These are phyloP conservation scores for Colletotrichum sp. DNA, from an alignment of 2,329 filamentous ascomycete genomes.

Conservation along the genomic window DNA sequence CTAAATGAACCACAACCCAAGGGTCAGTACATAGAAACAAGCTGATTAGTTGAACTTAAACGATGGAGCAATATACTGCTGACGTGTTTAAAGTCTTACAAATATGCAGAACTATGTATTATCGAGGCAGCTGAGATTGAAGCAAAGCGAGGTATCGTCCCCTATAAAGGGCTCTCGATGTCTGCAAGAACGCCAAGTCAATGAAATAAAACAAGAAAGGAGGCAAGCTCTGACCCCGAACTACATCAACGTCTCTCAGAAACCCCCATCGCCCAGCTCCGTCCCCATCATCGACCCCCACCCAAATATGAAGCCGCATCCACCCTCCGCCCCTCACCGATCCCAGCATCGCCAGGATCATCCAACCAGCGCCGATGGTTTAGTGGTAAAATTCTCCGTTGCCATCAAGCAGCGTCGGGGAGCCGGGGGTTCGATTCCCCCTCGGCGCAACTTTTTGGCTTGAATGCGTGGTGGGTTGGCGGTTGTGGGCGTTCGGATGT, in stretches of 20 bases:
- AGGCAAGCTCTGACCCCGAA: no score
- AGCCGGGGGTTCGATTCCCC: neutral
- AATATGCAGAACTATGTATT: no score
- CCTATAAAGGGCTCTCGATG: no score
- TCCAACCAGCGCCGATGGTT: neutral
- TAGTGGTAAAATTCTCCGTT: neutral
- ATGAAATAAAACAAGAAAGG: no score
- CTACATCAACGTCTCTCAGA: no score
- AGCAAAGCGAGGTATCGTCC: no score
- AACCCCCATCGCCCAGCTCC: neutral
- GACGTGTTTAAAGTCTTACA: no score
- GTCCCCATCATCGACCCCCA: neutral
- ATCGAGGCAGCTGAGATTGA: no score
- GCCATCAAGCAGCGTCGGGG: neutral
- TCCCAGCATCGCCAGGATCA: neutral
- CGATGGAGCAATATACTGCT: no score
- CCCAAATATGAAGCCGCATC: neutral
- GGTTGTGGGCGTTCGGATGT: neutral
- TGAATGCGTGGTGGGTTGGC: neutral
- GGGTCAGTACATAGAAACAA: fast-evolving
- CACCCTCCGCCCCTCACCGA: neutral
- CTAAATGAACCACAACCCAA: fast-evolving
- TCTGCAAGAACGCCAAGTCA: no score
- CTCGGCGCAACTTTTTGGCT: neutral
- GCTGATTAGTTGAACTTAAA: fast-evolving